Base-by-base conservation (phyloP, 129 eudicot genomes). In the Lonicera japonica region DNA sequence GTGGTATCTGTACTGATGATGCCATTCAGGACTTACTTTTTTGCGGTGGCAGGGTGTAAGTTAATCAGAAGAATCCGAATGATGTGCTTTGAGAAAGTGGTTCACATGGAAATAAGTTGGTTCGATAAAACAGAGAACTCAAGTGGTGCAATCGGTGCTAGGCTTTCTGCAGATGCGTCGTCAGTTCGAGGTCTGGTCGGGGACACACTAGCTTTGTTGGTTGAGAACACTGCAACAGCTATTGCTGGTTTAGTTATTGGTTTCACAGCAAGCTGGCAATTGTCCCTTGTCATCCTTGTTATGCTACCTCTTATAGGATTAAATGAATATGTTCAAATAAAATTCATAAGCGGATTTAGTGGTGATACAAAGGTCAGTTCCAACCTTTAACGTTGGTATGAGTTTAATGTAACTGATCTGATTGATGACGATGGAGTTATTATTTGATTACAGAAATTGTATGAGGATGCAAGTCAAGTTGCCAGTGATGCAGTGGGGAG, bases 401-500 rank as follows among this genome's bases (percentile, higher is more conserved):
- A 29, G 36, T 29, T 29, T 29, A 29, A 29, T 29, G 36, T 29
- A 29, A 29, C 36, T 29, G 36, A 29, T 29, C 36, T 29, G 36
- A 6, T 29, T 29, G 36, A 29, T 29, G 36, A 1, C 6, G 36
- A 29, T 29, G 36, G 36, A 29, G 6, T 29, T 13, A 20, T 12
- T 14, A 38, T 24, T 11, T 29, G 36, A 29, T 8, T 48, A 29
- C 60, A 75, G 80, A 46, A 46, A 40, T 57, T 62, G 80, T 75
- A 69, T 40, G 80, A 75, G 43, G 77, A 77, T 61, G 82, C 82
- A 20, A 77, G 77, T 58, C 82, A 77, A 38, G 69, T 77, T 25
- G 81, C 81, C 45, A 70, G 59, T 58, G 76, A 76, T 76, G 81
- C 81, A 22, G 81, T 76, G 4, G 72, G 82, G 17, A 71, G 60